Conservation (phyloP, 345 rosid genomes). For the Arabis alpina region DNA sequence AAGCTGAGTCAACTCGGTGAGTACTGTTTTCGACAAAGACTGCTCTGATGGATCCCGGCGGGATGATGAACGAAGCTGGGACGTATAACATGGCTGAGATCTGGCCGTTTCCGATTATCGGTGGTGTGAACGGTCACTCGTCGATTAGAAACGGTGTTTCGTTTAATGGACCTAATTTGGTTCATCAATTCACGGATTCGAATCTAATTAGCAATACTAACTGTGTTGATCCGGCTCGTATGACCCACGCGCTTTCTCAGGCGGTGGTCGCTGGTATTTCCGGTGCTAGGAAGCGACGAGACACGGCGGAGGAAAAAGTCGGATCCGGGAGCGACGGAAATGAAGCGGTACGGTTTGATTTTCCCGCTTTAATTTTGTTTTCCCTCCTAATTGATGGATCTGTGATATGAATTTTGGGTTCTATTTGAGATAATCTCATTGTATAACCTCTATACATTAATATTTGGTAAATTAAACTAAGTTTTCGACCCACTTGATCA, state of each 20-base stretch:
- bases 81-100: constrained; percentile 65
- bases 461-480: too few species aligned
- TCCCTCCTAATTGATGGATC: constrained; percentile 1
- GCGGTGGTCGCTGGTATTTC: constrained; percentile 32
- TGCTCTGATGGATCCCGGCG: constrained; percentile 70
- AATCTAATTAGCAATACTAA: constrained; percentile 39
- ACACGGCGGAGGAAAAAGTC: constrained; percentile 43
- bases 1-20: constrained; percentile 29
- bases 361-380: background rate
- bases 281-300: constrained; percentile 59
- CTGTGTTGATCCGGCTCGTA: constrained; percentile 43
- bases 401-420: background rate
- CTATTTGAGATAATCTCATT: background rate
- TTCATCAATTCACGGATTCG: constrained; percentile 41
- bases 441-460: too few species aligned
- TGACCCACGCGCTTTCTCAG: constrained; percentile 48
- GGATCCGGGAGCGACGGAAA: constrained; percentile 56
- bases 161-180: constrained; percentile 47
- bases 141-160: constrained; percentile 44
- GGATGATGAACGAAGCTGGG: constrained; percentile 56
- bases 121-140: constrained; percentile 31
- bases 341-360: constrained; percentile 50
- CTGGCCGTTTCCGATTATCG: constrained; percentile 72
- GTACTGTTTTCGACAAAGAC: background rate
- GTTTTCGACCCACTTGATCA: too few species aligned